Conservation (phyloP, 1,284 basidiomycete species). For the Malassezia globosa region DNA sequence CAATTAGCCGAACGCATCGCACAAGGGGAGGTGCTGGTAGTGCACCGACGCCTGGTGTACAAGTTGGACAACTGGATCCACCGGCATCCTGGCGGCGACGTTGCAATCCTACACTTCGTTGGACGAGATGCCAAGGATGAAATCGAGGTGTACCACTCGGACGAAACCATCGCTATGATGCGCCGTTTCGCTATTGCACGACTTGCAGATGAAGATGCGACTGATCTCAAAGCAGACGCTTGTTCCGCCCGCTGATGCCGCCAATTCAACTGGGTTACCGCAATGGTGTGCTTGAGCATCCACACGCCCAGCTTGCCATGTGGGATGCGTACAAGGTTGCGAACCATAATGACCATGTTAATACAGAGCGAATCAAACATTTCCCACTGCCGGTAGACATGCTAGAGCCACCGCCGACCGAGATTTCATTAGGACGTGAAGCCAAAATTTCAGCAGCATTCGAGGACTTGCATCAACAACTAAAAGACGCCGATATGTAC, state of each 20-base stretch:
- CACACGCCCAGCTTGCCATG: conserved; percentile 35
- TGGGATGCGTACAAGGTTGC: conserved; percentile 17
- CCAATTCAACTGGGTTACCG: conserved; percentile 68
- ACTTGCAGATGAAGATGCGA: conserved; percentile 54
- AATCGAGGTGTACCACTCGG: conserved; percentile 79
- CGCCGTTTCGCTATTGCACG: conserved; percentile 63
- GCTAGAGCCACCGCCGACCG: conserved; percentile 48
- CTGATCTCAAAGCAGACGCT: conserved; percentile 28
- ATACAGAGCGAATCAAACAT: conserved; percentile 17
- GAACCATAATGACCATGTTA: neutral
- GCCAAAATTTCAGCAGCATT: conserved; percentile 66
- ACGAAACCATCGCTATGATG: conserved; percentile 57
- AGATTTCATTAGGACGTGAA: conserved; percentile 54
- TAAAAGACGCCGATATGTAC: conserved; percentile 74
- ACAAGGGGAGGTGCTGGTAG: conserved; percentile 57
- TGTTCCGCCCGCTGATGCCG: conserved; percentile 74
- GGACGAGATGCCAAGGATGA: conserved; percentile 91
- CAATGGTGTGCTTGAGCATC: conserved; percentile 37
- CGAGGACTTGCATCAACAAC: conserved; percentile 62
- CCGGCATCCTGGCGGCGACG: conserved; percentile 75
- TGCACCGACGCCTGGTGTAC: conserved; percentile 67
- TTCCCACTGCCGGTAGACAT: conserved; percentile 41
- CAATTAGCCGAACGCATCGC: conserved; percentile 38
- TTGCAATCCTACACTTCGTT: conserved; percentile 86
- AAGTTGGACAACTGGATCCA: conserved; percentile 71